Evolutionary conservation across 495 filamentous ascomycete genomes (phyloP).

Genomic region (Hypomontagnella submonticulosa): DNA sequence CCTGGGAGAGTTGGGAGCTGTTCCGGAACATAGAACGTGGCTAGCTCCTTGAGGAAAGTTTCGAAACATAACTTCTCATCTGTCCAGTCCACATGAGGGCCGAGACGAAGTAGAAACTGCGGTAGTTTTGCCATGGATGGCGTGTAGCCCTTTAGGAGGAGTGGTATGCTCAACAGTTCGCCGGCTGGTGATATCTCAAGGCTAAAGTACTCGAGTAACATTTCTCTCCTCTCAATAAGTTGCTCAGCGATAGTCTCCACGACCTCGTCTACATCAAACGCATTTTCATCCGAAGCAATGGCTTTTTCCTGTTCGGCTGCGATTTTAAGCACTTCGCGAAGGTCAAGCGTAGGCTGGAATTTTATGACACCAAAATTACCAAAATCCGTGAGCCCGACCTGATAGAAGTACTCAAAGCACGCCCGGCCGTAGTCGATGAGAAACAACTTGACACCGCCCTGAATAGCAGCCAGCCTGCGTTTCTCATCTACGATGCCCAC

Average conservation of each 20-base stretch:
- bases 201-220: constrained; percentile 94
- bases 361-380: constrained; percentile 90
- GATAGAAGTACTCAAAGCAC: constrained; percentile 94
- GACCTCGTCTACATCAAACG: constrained; percentile 73
- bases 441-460: constrained; percentile 91
- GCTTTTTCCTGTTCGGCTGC: constrained; percentile 76
- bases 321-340: constrained; percentile 75
- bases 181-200: constrained; percentile 83
- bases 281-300: constrained; percentile 56
- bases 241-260: constrained; percentile 67
- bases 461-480: constrained; percentile 88
- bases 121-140: constrained; percentile 89
- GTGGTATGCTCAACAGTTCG: constrained; percentile 79
- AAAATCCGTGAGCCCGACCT: constrained; percentile 95
- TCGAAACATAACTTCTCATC: constrained; percentile 88
- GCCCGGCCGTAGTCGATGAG: constrained; percentile 94
- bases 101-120: constrained; percentile 85
- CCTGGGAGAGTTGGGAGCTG: constrained; percentile 70
- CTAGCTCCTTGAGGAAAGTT: constrained; percentile 86
- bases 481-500: constrained; percentile 91
- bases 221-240: constrained; percentile 79
- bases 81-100: constrained; percentile 88
- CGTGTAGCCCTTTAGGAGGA: constrained; percentile 89
- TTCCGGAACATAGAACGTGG: constrained; percentile 91
- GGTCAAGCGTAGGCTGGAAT: constrained; percentile 78